Evolutionary conservation across 345 rosid genomes (phyloP).

Genomic region (Ceriops zippeliana): DNA sequence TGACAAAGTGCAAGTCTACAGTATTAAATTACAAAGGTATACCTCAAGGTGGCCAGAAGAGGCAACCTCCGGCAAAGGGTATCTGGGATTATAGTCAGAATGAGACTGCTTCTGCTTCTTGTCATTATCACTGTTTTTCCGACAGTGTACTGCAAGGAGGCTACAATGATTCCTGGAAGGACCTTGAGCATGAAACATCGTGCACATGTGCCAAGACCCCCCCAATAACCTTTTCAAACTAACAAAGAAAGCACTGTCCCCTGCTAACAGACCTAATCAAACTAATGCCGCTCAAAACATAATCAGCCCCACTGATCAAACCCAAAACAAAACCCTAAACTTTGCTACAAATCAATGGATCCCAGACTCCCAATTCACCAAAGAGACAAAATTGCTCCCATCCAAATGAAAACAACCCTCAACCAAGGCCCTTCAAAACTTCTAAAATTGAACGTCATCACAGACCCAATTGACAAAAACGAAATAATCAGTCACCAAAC

Average conservation of each 20-base stretch:
- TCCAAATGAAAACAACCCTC: slow-evolving; percentile 21
- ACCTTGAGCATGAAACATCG: slow-evolving; percentile 95
- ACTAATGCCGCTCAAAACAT: slow-evolving; percentile 12
- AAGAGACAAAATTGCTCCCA: slow-evolving; percentile 11
- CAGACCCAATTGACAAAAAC: slow-evolving; percentile 26
- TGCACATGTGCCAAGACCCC: slow-evolving; percentile 57
- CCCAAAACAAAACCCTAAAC: slow-evolving; percentile 31
- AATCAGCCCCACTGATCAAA: slow-evolving; percentile 11
- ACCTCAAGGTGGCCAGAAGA: slow-evolving; percentile 94
- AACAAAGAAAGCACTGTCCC: slow-evolving; percentile 6
- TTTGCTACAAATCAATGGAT: slow-evolving; percentile 19
- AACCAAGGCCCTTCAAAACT: slow-evolving; percentile 5
- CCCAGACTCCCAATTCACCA: slow-evolving; percentile 22
- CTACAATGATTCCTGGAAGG: slow-evolving; percentile 83
- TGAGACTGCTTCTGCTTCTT: slow-evolving; percentile 39
- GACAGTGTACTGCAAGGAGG: slow-evolving; percentile 70
- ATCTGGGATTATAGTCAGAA: slow-evolving; percentile 47
- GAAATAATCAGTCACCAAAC: slow-evolving; percentile 13
- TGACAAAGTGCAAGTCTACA: slow-evolving; percentile 10
- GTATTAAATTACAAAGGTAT: neutral
- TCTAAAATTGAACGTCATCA: slow-evolving; percentile 18
- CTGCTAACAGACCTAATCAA: neutral
- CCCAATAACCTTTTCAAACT: slow-evolving; percentile 14
- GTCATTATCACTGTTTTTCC: slow-evolving; percentile 36
- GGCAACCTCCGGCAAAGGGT: slow-evolving; percentile 76